Evolutionary conservation across 1,284 basidiomycete species (phyloP), one percentile per base, ranked within the genome.

Genomic region (Leccinum subatratum): DNA sequence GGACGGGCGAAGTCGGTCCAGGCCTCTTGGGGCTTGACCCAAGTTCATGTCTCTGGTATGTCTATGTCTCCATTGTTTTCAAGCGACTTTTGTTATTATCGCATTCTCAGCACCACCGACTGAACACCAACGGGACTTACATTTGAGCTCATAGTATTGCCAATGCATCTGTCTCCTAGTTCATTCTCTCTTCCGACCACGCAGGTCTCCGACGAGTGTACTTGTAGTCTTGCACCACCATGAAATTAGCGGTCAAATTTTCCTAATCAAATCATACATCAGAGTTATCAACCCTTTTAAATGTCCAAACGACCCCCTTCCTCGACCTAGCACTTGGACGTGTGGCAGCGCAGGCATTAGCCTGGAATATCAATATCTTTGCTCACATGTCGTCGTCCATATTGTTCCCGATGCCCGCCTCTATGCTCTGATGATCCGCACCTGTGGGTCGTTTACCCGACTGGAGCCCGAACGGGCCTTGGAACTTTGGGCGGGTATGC

Each of bases 401-500:
- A 88, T 94, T 0, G 79, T 81, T 4, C 95, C 96, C 0, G 88
- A 92, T 68, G 81, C 83, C 3, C 78, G 84, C 20, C 79, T 96
- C 5, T 99, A 96, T 77, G 85, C 89, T 0, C 77, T 87, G 30
- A 97, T 99, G 94, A 95, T 99, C 71, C 83, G 85, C 1, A 91
- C 93, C 0, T 98, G 96, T 70, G 91, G 90, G 0, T 81, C 84
- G 8, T 77, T 79, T 16, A 74, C 79, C 11, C 74, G 79, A 42
- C 86, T 90, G 2, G 91, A 96, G 71, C 92, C 94, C 0, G 94
- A 97, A 74, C 88, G 94, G 54, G 97, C 96, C 0, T 81, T 97
- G 57, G 96, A 99, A 75, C 82, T 99, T 1, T 97, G 94, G 86
- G 88, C 86, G 30, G 96, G 99, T 77, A 95, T 99, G 94, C 87